Conservation (phyloP, 257 asterid genomes). For the Salvia splendens region DNA sequence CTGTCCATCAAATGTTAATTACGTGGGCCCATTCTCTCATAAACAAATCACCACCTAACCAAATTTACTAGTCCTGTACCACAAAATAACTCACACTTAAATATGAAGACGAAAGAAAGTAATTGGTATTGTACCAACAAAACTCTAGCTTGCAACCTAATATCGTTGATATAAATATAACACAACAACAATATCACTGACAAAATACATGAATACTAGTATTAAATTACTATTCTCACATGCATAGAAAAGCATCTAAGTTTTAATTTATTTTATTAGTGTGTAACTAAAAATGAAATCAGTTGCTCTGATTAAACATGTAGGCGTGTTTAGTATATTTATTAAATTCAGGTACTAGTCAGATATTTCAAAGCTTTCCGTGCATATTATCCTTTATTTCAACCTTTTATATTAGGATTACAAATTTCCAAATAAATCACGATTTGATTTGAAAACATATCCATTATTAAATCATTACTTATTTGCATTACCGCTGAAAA, state of each 20-base stretch:
- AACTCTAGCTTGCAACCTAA: constrained; percentile 8
- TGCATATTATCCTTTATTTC: no score
- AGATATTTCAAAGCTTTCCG: no score
- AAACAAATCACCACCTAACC: constrained; percentile 9
- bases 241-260: neutral
- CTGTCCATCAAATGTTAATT: neutral
- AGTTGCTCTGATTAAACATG: neutral
- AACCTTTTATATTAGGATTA: no score
- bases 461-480: no score
- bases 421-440: no score
- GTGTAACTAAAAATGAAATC: neutral
- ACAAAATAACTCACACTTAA: neutral
- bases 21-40: neutral
- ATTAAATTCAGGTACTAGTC: no score
- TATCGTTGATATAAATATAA: constrained; percentile 18
- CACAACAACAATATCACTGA: constrained; percentile 30
- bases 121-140: constrained; percentile 4
- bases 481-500: no score
- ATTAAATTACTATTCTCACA: neutral
- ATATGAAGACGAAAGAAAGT: neutral
- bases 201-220: neutral
- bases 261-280: neutral
- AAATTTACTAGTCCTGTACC: constrained; percentile 11
- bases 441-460: no score
- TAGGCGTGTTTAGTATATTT: neutral